Base-by-base conservation (phyloP, 164 flowering plant genomes). In the Vitis cinerea region DNA sequence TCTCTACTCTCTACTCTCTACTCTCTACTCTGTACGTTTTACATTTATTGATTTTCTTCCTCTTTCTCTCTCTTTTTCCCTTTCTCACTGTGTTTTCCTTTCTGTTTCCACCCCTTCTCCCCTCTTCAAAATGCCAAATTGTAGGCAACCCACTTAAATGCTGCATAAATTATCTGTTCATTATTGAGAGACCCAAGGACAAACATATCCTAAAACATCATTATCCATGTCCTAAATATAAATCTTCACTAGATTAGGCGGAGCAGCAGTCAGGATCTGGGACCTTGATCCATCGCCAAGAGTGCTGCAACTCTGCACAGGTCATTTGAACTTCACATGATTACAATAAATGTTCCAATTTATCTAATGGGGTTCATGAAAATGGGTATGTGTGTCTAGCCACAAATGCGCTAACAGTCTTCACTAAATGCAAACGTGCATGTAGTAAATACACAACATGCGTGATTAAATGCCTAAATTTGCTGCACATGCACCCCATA, bases 401-500 rank as follows among this genome's bases (percentile, higher is more conserved):
- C 19, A 63, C 51, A 74, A 53, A 65, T 81, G 84, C 77, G 82
- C 76, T 71, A 71, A 72, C 74, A 73, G 58, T 59, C 49, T 70
- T 70, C 75, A 81, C 70, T 73, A 52, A 76, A 74, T 73, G 71
- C 79, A 68, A 76, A 75, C 82, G 78, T 81, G 84, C 76, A 59
- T 60, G 84, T 66, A 81, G 80, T 79, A 81, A 81, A 73, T 78
- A 74, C 80, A 50, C 60, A 69, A 61, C 80, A 72, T 59, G 72
- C 59, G 50, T 29, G 50, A 59, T 67, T 71, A 29, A 75, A 75
- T 78, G 66, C 71, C 50, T 59, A 23, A 67, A 68, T 68, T 72
- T 63, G 72, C 48, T 49, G 74, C 81, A 78, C 80, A 75, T 81
- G 83, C 83, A 65, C n/a, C 69, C 31, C 15, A 16, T 3, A 44